Evolutionary conservation across 2,329 filamentous ascomycete species (phyloP).

Genomic region (Lachnellula subtilissima): DNA sequence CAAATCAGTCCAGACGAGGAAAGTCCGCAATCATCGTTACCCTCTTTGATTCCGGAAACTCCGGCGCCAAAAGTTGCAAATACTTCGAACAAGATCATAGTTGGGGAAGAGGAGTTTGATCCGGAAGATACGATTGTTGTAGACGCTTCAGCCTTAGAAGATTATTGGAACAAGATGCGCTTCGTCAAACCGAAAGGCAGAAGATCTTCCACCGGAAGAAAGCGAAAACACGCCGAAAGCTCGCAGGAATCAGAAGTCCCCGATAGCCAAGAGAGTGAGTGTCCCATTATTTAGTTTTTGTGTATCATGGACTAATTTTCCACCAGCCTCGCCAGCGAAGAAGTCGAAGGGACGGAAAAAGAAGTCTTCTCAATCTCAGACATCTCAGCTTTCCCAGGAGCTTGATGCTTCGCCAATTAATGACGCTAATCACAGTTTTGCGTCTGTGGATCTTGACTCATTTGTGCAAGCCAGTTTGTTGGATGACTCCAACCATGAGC

Average conservation of each 20-base stretch:
- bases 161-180: not conserved
- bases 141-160: conserved; percentile 12
- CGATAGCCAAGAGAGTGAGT: conserved; percentile 21
- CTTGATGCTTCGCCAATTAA: not conserved
- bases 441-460: conserved; percentile 14
- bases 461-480: not conserved
- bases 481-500: not conserved
- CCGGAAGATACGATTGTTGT: conserved; percentile 21
- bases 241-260: conserved; percentile 16
- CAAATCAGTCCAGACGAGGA: not conserved
- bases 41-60: conserved; percentile 26
- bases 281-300: too few relatives aligned
- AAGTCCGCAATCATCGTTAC: not conserved
- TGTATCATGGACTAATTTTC: too few relatives aligned
- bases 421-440: conserved; percentile 2
- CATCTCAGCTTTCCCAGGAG: conserved; percentile 4
- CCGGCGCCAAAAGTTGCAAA: conserved; percentile 10
- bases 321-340: conserved; percentile 8
- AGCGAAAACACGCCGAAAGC: conserved; percentile 16
- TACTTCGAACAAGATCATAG: not conserved
- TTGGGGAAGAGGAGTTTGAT: conserved; percentile 14
- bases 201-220: conserved; percentile 11
- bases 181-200: conserved; percentile 3
- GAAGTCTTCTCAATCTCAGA: conserved; percentile 5
- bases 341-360: conserved; percentile 9